These are phyloP conservation scores for Acanthamoeba rhysodes DNA, from an alignment of 208 protist genomes.

Conservation along the genomic window DNA sequence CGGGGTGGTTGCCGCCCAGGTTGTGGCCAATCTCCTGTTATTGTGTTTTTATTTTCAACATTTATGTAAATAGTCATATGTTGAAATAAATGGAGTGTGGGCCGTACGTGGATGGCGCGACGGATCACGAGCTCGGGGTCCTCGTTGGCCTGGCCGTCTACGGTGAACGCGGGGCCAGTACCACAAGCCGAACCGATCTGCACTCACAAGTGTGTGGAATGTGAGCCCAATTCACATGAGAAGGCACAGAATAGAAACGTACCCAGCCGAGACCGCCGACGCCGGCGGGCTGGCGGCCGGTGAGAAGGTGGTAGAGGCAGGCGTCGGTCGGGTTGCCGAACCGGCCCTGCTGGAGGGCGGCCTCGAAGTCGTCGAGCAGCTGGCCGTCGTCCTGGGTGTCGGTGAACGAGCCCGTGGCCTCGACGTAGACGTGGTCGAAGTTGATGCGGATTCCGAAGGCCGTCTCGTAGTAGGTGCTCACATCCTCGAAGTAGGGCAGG, in stretches of 20 bases:
- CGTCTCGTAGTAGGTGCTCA: conserved; percentile 32
- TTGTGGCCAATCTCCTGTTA: conserved; percentile 50
- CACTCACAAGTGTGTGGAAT: not conserved
- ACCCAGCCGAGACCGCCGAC: conserved; percentile 39
- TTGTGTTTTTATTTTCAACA: too few relatives aligned
- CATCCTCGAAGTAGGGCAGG: conserved; percentile 7
- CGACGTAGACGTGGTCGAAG: conserved; percentile 45
- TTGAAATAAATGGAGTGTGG: not conserved
- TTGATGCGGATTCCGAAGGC: conserved; percentile 7
- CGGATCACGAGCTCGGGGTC: conserved; percentile 35
- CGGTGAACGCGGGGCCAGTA: not conserved
- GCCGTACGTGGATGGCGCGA: conserved; percentile 31
- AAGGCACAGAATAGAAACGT: not conserved
- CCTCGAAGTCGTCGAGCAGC: conserved; percentile 8
- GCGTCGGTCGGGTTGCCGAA: not conserved
- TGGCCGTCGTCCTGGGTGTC: conserved; percentile 1
- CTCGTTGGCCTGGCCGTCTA: conserved; percentile 43
- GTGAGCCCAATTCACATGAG: too few relatives aligned
- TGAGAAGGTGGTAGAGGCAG: conserved; percentile 63
- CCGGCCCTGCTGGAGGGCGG: not conserved
- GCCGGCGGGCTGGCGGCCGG: conserved; percentile 23
- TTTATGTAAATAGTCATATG: too few relatives aligned
- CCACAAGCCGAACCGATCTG: not conserved
- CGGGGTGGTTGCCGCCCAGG: conserved; percentile 49
- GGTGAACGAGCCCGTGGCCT: conserved; percentile 5